A percentile compares a stretch with the other conserved stretches of the same genome.
These are phyloP conservation scores for Trametes versicolor DNA, from an alignment of 1,284 basidiomycete genomes.

Conservation along the genomic window DNA sequence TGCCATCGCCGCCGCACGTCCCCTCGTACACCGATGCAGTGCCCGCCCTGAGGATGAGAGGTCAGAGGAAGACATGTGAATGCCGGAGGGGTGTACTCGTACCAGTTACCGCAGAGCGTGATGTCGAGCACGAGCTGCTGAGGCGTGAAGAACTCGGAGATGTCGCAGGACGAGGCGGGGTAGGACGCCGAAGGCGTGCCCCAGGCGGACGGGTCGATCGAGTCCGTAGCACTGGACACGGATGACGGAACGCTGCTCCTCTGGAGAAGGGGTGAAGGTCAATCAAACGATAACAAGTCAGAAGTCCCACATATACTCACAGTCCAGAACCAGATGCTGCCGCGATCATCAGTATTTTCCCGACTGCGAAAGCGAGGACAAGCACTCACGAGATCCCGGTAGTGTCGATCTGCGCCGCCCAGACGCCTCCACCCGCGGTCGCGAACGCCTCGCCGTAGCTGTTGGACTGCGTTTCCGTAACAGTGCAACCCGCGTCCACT, in stretches of 20 bases:
- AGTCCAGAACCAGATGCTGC: conserved; percentile 75
- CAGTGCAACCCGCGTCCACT: conserved; percentile 60
- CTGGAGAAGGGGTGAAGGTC: conserved; percentile 38
- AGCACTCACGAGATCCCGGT: conserved; percentile 49
- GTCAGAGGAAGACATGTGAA: too few relatives aligned
- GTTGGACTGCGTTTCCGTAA: conserved; percentile 57
- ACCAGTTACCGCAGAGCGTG: conserved; percentile 66
- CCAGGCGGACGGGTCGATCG: conserved; percentile 63
- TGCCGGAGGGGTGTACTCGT: conserved; percentile 22
- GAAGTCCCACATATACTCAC: conserved; percentile 45
- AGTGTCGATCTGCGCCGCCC: conserved; percentile 67
- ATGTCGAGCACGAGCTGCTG: conserved; percentile 67
- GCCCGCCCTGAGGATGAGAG: conserved; percentile 52
- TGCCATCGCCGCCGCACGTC: conserved; percentile 49
- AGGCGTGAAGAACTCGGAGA: conserved; percentile 59
- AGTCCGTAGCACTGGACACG: conserved; percentile 36
- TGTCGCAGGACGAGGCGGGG: conserved; percentile 56
- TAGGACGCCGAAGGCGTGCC: conserved; percentile 69
- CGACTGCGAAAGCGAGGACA: conserved; percentile 14
- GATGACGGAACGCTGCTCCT: conserved; percentile 49
- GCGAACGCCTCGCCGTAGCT: conserved; percentile 66
- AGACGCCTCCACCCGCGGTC: conserved; percentile 70
- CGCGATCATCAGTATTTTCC: conserved; percentile 8
- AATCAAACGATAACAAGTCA: neutral
- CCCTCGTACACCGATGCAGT: conserved; percentile 50